Conservation (phyloP, 106 monocot species). For the Dioscorea dumetorum region DNA sequence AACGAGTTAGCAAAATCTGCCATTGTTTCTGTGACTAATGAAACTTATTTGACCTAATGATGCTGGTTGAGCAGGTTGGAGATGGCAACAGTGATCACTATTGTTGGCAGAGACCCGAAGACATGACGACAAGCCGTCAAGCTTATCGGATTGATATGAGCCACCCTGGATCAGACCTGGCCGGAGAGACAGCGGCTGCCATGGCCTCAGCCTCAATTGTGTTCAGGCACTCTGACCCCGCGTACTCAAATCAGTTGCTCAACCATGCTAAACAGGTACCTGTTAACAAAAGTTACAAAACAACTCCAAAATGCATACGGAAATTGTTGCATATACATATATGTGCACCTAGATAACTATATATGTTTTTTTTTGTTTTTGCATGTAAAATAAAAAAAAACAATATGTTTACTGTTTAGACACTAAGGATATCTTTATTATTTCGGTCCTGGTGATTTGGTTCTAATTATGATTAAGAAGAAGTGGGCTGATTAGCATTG, state of each 20-base stretch:
- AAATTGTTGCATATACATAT: too few species aligned
- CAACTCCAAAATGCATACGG: too few species aligned
- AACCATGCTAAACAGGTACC: constrained; percentile 33
- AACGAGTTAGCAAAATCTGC: too few species aligned
- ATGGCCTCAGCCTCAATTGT: constrained; percentile 40
- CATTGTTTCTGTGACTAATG: too few species aligned
- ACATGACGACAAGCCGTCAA: constrained; percentile 37
- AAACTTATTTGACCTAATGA: too few species aligned
- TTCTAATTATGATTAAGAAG: background rate
- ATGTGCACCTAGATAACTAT: background rate
- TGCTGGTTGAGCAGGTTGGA: constrained; percentile 21
- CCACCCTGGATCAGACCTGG: constrained; percentile 42
- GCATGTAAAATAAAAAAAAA: background rate
- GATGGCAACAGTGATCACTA: constrained; percentile 41
- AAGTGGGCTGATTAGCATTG: too few species aligned
- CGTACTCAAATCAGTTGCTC: constrained; percentile 27
- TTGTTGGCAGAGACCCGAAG: constrained; percentile 53
- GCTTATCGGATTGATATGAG: constrained; percentile 31
- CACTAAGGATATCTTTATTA: background rate
- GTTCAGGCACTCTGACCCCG: constrained; percentile 26
- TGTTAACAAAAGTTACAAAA: too few species aligned
- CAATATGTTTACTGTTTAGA: too few species aligned
- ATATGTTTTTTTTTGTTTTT: too few species aligned
- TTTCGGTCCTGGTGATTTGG: background rate
- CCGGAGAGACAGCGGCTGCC: constrained; percentile 43